Conservation (phyloP, 805 yeast genomes). For the Brettanomyces naardenensis region DNA sequence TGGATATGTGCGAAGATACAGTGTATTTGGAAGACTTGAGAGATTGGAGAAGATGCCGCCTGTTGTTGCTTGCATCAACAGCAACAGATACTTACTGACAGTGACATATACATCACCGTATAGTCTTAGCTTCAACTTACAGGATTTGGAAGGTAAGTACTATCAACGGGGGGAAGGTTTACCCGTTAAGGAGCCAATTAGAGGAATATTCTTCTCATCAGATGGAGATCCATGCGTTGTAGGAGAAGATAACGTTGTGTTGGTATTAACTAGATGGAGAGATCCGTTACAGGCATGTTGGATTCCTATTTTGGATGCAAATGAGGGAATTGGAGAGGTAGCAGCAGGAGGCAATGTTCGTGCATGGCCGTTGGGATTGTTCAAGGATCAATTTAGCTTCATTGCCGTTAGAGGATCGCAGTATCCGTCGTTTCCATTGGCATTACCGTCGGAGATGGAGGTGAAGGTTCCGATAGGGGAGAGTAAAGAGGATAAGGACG, state of each 20-base stretch:
- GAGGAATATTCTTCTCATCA: conserved; percentile 76
- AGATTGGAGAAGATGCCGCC: conserved; percentile 65
- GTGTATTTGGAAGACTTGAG: conserved; percentile 65
- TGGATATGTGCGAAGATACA: conserved; percentile 70
- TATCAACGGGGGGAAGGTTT: conserved; percentile 37
- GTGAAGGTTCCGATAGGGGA: conserved; percentile 54
- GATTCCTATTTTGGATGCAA: conserved; percentile 74
- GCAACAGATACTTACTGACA: conserved; percentile 45
- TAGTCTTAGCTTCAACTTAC: conserved; percentile 26
- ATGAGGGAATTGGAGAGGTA: conserved; percentile 40
- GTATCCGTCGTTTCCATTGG: conserved; percentile 79
- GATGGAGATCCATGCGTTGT: conserved; percentile 87
- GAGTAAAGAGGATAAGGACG: conserved; percentile 14
- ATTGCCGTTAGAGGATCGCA: conserved; percentile 62
- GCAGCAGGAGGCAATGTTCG: conserved; percentile 53
- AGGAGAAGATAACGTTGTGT: conserved; percentile 67
- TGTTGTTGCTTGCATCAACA: conserved; percentile 63
- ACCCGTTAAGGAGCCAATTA: conserved; percentile 36
- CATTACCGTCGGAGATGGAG: conserved; percentile 74
- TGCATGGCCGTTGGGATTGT: conserved; percentile 85
- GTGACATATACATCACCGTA: conserved; percentile 23
- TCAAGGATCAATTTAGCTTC: conserved; percentile 63
- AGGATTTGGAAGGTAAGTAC: conserved; percentile 30
- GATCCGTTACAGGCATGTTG: conserved; percentile 68
- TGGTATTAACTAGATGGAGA: conserved; percentile 75